Base-by-base conservation (phyloP, 2,329 filamentous ascomycete genomes). In the Podosphaera fusca region DNA sequence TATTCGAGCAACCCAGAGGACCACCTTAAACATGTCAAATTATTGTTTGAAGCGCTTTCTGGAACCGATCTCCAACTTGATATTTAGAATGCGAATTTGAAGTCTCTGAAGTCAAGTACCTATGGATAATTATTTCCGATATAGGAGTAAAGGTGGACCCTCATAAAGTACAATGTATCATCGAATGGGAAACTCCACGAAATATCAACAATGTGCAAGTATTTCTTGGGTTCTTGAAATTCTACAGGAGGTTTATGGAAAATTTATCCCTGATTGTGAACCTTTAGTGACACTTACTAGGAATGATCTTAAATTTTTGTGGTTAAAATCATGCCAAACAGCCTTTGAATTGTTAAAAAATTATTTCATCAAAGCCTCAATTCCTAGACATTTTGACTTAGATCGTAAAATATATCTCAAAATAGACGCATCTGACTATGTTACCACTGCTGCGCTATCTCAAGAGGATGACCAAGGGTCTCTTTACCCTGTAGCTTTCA, bases 191-290 rank as follows among this genome's bases (percentile, higher is more conserved):
- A n/a, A 31, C 51, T 21, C 51, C 34, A 33, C 12, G 10, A 35
- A 10, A 14, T 33, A 8, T 54, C 2, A 54, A 54, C 3, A 33
- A 54, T 4, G 3, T 54, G 12, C 34, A 54, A 33, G 29, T 21
- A 46, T 54, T 54, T 35, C 40, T 45, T 45, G 40, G 40, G 21
- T 45, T 45, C 21, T 45, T 31, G 12, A 52, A 52, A 9, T 52
- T 56, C 10, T 56, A 56, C 29, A 21, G 40, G 30, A 56, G 40
- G 4, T 56, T 56, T 47, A 47, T 56, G 12, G n/a, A 56, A 8
- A 47, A 46, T 7, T 56, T 45, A 46, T 36, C 40, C 30, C 3
- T 5, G 7, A 46, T 56, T 14, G 40, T 31, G 34, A n/a, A 31
- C 54, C 42, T 7, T 31, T 56, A 2, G 34, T 33, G 14, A 34